phyloP scores from a whole-genome alignment of 306 rosid species.

The Herpetospermum pedunculosum region DNA sequence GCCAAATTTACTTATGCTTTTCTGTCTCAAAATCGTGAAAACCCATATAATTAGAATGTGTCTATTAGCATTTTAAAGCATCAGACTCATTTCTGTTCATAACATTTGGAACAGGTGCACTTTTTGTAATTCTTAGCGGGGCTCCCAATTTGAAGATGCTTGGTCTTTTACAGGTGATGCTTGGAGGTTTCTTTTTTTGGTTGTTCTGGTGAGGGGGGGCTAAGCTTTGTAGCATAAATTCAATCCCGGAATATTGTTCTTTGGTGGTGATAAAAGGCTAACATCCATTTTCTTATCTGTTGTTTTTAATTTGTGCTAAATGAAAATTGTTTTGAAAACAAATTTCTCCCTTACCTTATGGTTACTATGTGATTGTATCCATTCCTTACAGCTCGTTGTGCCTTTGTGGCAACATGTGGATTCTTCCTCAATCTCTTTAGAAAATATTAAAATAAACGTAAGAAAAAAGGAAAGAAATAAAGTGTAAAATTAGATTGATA shows the following conservation, averaged over 20 bases:
- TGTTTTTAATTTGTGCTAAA: neutral
- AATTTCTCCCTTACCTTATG: neutral
- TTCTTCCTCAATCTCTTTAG: neutral
- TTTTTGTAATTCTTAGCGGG: conserved; percentile 55
- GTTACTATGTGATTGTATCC: neutral
- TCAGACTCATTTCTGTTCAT: conserved; percentile 7
- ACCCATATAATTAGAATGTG: neutral
- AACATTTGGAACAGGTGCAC: conserved; percentile 56
- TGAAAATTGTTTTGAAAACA: neutral
- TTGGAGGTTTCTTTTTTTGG: neutral
- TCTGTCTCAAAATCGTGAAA: neutral
- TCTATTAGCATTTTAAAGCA: neutral
- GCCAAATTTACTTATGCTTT: neutral
- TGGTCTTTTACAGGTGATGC: conserved; percentile 70
- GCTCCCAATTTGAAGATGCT: conserved; percentile 92
- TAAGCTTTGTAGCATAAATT: neutral
- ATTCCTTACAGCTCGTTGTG: neutral
- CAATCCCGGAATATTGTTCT: neutral
- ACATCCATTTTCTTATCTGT: neutral
- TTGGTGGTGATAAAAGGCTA: neutral
- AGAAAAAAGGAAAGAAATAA: neutral
- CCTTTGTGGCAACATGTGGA: neutral
- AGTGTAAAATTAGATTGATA: neutral
- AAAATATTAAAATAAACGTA: neutral
- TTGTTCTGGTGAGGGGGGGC: neutral